A percentile compares a stretch with the other conserved stretches of the same genome.
phyloP scores from a whole-genome alignment of 2,329 filamentous ascomycete genomes.

The Trichoderma oligosporum region DNA sequence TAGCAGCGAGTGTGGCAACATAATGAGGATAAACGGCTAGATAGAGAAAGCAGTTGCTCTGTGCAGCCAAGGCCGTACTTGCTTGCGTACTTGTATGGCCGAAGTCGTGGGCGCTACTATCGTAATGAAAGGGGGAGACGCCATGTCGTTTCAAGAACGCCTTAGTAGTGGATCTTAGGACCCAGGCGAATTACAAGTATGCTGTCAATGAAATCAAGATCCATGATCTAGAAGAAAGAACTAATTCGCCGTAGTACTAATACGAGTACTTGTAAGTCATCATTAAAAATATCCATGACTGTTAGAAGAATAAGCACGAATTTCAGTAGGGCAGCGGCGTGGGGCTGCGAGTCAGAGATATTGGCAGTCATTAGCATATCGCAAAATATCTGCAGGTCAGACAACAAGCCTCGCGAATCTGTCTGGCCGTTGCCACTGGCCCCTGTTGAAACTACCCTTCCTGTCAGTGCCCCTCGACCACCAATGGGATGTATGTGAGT shows the following conservation, averaged over 20 bases:
- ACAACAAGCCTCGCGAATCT: constrained; percentile 13
- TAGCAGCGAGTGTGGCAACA: not conserved
- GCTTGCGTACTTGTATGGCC: not conserved
- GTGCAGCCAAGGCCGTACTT: not conserved
- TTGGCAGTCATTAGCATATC: not conserved
- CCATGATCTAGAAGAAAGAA: constrained; percentile 11
- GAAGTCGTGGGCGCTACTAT: constrained; percentile 19
- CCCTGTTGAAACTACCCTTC: constrained; percentile 6
- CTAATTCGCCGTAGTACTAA: not conserved
- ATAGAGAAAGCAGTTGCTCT: not conserved
- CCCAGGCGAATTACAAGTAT: constrained; percentile 19
- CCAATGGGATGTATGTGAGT: not conserved
- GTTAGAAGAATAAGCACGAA: constrained; percentile 15
- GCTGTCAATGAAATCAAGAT: constrained; percentile 8
- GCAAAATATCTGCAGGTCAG: constrained; percentile 9
- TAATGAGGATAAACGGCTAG: not conserved
- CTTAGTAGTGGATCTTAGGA: constrained; percentile 21
- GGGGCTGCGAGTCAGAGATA: constrained; percentile 8
- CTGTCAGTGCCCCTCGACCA: not conserved
- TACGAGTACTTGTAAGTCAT: not conserved
- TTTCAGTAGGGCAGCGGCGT: constrained; percentile 10
- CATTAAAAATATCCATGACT: not conserved
- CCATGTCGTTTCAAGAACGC: constrained; percentile 26
- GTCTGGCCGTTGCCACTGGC: constrained; percentile 1
- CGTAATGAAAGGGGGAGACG: constrained; percentile 22